Conservation (phyloP, 441 rosid genomes). For the Francoa sonchifolia region DNA sequence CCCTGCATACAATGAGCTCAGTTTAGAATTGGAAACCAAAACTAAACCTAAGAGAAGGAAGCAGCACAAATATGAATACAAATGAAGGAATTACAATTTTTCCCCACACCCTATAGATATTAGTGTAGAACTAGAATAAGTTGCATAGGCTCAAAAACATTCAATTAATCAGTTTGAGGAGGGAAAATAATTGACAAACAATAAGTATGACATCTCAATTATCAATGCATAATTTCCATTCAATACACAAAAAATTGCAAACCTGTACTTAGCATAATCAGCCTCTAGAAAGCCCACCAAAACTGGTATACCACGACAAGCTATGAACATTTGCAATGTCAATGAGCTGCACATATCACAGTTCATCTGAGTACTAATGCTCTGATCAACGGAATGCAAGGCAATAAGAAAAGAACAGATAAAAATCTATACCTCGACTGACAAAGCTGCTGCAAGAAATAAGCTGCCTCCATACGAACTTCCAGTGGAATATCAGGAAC, state of each 20-base stretch:
- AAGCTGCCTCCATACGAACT: constrained; percentile 89
- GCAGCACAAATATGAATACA: too few relatives aligned
- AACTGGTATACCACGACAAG: constrained; percentile 89
- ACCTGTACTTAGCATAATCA: constrained; percentile 95
- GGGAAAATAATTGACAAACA: too few relatives aligned
- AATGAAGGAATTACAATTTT: too few relatives aligned
- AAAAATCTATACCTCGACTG: constrained; percentile 63
- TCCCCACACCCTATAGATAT: too few relatives aligned
- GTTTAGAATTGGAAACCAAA: constrained; percentile 14
- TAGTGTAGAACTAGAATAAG: too few relatives aligned
- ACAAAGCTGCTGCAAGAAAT: constrained; percentile 91
- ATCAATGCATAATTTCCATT: too few relatives aligned
- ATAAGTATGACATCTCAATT: too few relatives aligned
- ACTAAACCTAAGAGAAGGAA: not conserved
- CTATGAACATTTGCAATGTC: constrained; percentile 96
- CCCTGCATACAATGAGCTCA: constrained; percentile 51
- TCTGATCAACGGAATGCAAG: constrained; percentile 1
- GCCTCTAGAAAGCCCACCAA: constrained; percentile 93
- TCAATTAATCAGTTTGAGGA: too few relatives aligned
- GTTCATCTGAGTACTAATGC: constrained; percentile 18
- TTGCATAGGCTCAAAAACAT: too few relatives aligned
- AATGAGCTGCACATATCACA: constrained; percentile 45
- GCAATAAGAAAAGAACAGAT: constrained; percentile 9
- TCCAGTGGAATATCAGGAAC: constrained; percentile 75
- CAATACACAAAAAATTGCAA: too few relatives aligned